Evolutionary conservation across 2,329 filamentous ascomycete species (phyloP), one percentile per base, ranked within the genome.

Genomic region (Fusarium proliferatum): DNA sequence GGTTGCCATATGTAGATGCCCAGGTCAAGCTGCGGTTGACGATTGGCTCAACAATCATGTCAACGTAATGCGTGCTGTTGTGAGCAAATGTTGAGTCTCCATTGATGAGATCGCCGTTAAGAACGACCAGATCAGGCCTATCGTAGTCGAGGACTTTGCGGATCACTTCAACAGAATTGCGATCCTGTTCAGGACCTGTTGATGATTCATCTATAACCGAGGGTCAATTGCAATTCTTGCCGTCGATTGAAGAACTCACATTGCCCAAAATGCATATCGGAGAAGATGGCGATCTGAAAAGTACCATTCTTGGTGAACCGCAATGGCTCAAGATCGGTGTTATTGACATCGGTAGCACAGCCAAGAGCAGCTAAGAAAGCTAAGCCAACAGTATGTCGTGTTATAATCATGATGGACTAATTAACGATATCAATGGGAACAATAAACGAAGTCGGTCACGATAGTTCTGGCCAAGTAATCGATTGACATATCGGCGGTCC

Each of bases 51-150:
- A 92, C 88, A 15, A 92, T 86, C 73, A 86, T 80, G 72, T 93
- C 89, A 6, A 93, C 64, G 61, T 92, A 91, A 11, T 81, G 74
- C 0, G 88, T 90, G 61, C 78, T 79, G 75, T 92, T 92, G 8
- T 86, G 81, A 8, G 84, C 64, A 67, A 84, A 88, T 1, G 86
- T 87, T 64, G 90, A 89, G 66, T 94, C 91, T 43, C 92, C 91
- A 0, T 91, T 92, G 61, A 93, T 90, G 7, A 94, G 84, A 74
- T 94, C 92, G 19, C 92, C 92, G 61, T 93, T 94, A 34, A 94
- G 80, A 1, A 94, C 88, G 1, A 92, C 91, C 0, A 94, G 84
- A 43, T 89, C 84, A 0, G 89, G 87, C 0, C 78, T 75, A 65
- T 93, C 91, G 1, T 79, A 80, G 41, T 89, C 84, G 3, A 94